A percentile compares a stretch with the other conserved stretches of the same genome.
Conservation (phyloP, 441 rosid species). For the Pelargonium exstipulatum region DNA sequence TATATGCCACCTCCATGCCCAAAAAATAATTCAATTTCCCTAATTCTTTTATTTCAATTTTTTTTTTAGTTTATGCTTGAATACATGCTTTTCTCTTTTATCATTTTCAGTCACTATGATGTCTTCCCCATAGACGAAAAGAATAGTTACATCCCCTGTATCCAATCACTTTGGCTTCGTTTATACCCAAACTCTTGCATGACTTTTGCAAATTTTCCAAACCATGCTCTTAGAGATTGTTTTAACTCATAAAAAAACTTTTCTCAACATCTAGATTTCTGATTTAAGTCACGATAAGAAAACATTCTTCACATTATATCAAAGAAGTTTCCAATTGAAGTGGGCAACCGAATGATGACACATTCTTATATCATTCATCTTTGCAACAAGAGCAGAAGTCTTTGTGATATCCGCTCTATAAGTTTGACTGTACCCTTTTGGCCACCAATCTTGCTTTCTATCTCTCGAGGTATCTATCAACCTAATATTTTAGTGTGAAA, state of each 20-base stretch:
- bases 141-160: background rate
- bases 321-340: background rate
- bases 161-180: background rate
- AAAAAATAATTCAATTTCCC: too few species aligned
- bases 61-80: too few species aligned
- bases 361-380: background rate
- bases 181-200: background rate
- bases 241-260: background rate
- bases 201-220: background rate
- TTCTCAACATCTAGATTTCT: background rate
- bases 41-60: too few species aligned
- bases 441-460: background rate
- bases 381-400: background rate
- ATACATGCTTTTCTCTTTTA: background rate
- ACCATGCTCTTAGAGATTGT: constrained; percentile 5
- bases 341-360: background rate
- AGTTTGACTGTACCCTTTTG: background rate
- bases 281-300: background rate
- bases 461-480: background rate
- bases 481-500: background rate
- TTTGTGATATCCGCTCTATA: background rate
- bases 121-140: constrained; percentile 4
- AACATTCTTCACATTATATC: background rate
- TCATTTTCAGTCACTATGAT: background rate
- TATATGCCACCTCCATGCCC: too few species aligned